Evolutionary conservation across 495 filamentous ascomycete species (phyloP).

Genomic region (Halenospora varia): DNA sequence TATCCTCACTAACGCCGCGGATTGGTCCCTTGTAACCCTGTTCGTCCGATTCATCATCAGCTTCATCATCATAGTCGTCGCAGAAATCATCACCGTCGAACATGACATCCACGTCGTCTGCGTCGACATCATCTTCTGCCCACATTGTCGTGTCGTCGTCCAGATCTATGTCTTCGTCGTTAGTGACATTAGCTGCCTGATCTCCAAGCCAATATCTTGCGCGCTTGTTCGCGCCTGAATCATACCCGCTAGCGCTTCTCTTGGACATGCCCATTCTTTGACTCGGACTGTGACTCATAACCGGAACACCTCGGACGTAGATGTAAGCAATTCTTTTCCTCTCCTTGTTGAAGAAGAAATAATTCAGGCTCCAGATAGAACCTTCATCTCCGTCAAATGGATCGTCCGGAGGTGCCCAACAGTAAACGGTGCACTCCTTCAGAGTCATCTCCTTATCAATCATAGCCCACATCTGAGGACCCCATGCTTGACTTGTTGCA

Average conservation of each 20-base stretch:
- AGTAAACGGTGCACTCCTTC: slow-evolving; percentile 78
- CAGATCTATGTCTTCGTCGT: slow-evolving; percentile 42
- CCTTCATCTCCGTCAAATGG: slow-evolving; percentile 85
- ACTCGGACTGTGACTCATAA: slow-evolving; percentile 66
- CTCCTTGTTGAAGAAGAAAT: slow-evolving; percentile 95
- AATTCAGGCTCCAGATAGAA: slow-evolving; percentile 91
- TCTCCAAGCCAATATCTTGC: slow-evolving; percentile 82
- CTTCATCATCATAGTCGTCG: slow-evolving; percentile 45
- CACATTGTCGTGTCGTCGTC: slow-evolving; percentile 28
- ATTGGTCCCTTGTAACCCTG: slow-evolving; percentile 46
- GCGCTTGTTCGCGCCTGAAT: slow-evolving; percentile 62
- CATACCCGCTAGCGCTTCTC: slow-evolving; percentile 20
- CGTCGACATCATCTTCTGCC: slow-evolving; percentile 17
- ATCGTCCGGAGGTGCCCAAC: slow-evolving; percentile 79
- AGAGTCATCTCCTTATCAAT: slow-evolving; percentile 92
- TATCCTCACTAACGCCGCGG: slow-evolving; percentile 69
- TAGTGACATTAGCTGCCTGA: slow-evolving; percentile 30
- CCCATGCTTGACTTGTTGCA: slow-evolving; percentile 58
- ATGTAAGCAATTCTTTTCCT: slow-evolving; percentile 94
- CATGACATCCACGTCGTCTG: slow-evolving; percentile 34
- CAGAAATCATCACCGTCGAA: slow-evolving; percentile 46
- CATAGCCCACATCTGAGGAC: slow-evolving; percentile 80
- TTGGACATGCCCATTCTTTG: slow-evolving; percentile 26
- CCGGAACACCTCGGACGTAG: slow-evolving; percentile 80
- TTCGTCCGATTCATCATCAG: slow-evolving; percentile 37